Conservation (phyloP, 1,284 basidiomycete genomes). For the Apiotrichum laibachii region DNA sequence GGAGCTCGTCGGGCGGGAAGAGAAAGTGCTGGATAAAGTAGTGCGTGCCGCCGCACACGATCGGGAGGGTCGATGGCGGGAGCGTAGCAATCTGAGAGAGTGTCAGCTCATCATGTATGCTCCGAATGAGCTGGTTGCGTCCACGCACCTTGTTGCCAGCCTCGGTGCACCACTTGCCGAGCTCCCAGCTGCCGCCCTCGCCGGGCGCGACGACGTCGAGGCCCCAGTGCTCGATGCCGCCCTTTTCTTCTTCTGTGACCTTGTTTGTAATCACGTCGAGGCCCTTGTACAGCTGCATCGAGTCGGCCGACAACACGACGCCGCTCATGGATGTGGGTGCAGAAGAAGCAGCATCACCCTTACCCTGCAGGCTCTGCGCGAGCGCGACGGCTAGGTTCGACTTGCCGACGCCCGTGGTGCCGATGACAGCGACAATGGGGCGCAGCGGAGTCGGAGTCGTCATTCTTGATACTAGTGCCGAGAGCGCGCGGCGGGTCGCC, state of each 20-base stretch:
- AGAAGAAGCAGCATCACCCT: not conserved
- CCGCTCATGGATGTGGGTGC: not conserved
- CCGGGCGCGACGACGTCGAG: conserved; percentile 83
- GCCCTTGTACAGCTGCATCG: conserved; percentile 97
- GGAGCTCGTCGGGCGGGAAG: conserved; percentile 69
- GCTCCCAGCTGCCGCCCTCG: conserved; percentile 78
- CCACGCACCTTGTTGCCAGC: conserved; percentile 64
- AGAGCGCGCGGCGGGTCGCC: not conserved
- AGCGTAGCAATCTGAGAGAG: conserved; percentile 3
- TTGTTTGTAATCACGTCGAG: conserved; percentile 97
- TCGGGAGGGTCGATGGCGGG: conserved; percentile 59
- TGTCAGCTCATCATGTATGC: not conserved
- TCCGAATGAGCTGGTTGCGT: not conserved
- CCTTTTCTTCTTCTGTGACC: conserved; percentile 70
- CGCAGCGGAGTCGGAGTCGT: conserved; percentile 8
- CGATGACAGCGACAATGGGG: conserved; percentile 69
- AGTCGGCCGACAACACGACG: conserved; percentile 83
- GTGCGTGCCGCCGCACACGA: conserved; percentile 90
- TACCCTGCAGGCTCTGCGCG: conserved; percentile 56
- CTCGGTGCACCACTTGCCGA: conserved; percentile 67
- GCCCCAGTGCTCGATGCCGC: conserved; percentile 80
- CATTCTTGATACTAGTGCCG: not conserved
- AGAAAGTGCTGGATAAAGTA: conserved; percentile 90
- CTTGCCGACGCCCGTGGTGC: conserved; percentile 96
- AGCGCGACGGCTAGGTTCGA: conserved; percentile 88